Conservation (phyloP, 768 basidiomycete genomes). For the Tulasnella sp. region DNA sequence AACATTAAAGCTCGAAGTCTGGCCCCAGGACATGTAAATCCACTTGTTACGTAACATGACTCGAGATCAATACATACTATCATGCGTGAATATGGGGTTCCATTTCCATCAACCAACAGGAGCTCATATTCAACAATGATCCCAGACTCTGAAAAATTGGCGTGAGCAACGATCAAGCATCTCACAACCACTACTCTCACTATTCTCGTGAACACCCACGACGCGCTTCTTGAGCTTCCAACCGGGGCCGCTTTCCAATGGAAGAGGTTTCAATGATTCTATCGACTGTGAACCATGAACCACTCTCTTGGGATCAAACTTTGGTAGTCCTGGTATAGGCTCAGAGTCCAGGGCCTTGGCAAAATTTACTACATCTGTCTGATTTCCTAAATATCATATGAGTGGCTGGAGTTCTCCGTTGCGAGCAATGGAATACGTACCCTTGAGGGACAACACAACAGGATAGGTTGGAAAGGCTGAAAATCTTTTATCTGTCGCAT, state of each 20-base stretch:
- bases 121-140: slow-evolving; percentile 57
- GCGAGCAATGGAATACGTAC: slow-evolving; percentile 21
- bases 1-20: slow-evolving; percentile 57
- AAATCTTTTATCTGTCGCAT: slow-evolving; percentile 45
- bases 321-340: slow-evolving; percentile 52
- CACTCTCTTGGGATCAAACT: slow-evolving; percentile 52
- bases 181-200: slow-evolving; percentile 27
- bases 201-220: slow-evolving; percentile 67
- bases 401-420: slow-evolving; percentile 3
- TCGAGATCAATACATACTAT: slow-evolving; percentile 31
- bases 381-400: slow-evolving; percentile 30
- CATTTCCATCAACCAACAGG: slow-evolving; percentile 47
- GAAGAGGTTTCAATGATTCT: slow-evolving; percentile 66
- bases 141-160: slow-evolving; percentile 43
- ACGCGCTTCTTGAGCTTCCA: slow-evolving; percentile 62
- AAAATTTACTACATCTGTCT: slow-evolving; percentile 59
- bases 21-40: no score
- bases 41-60: not conserved
- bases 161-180: not conserved
- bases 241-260: slow-evolving; percentile 58
- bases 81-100: slow-evolving; percentile 46
- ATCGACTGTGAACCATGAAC: slow-evolving; percentile 74
- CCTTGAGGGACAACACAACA: slow-evolving; percentile 63
- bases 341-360: slow-evolving; percentile 31
- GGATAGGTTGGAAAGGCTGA: slow-evolving; percentile 76